Base-by-base conservation (phyloP, 2,329 filamentous ascomycete genomes). In the Fusarium udum region DNA sequence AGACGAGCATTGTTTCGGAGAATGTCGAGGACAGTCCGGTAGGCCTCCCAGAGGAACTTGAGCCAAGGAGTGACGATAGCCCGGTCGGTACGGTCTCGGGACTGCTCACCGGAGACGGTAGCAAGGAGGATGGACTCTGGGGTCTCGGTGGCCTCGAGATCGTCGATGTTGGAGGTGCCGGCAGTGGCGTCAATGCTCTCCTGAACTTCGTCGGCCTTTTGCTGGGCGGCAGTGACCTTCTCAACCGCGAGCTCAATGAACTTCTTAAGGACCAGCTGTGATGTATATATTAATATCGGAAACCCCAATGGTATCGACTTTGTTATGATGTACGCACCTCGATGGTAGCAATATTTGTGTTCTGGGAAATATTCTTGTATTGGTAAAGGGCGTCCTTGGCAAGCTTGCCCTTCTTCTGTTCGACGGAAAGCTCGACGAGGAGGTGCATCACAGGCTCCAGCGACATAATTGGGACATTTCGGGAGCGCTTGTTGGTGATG, bases 281-380 rank as follows among this genome's bases (percentile, higher is more conserved):
- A 71, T 63, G 64, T 57, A 63, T 43, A 42, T 59, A 59, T 78
- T 75, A 78, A 75, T 58, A 45, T 52, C 63, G 52, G 42, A 67
- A 67, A 61, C 70, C 64, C 59, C 46, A 60, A 53, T 32, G 37
- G 43, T 31, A 57, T 26, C 22, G 36, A 57, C 62, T 48, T 26
- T 34, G 61, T n/a, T 28, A 37, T 36, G 16, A 53, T 59, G 31
- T 61, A 79, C 82, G 48, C 86, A 94, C 93, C 91, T 98, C 96
- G 83, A 99, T 99, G 71, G 96, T 99, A 78, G 91, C 95, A 77
- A 99, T 95, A 82, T 98, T 98, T 78, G 95, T 97, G 87, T 99
- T 99, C 84, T 99, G 96, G 63, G 95, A 95, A 77, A 98, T 98
- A 84, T 99, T 99, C 89, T 99, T 99, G 90, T 99, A 99, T 84